phyloP scores from a whole-genome alignment of 257 asterid species.

The Solanum ossicruentum region DNA sequence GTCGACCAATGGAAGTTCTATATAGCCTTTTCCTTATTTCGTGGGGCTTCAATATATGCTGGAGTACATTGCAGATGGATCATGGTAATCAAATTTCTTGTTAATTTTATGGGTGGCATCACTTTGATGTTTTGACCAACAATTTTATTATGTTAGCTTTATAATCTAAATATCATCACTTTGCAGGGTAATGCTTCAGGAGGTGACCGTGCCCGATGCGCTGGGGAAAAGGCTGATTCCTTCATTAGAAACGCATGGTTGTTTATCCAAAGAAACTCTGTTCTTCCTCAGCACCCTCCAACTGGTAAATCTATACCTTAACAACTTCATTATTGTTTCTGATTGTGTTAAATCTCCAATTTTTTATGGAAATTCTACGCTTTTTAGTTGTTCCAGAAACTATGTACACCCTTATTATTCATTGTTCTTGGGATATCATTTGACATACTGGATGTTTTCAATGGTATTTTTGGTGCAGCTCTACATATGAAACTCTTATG shows the following conservation, averaged over 20 bases:
- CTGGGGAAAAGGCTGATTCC: conserved; percentile 60
- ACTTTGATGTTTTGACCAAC: not conserved
- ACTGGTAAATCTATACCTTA: conserved; percentile 25
- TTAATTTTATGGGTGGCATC: not conserved
- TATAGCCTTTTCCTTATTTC: conserved; percentile 81
- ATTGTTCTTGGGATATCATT: not conserved
- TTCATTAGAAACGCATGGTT: conserved; percentile 56
- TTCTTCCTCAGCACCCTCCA: conserved; percentile 63
- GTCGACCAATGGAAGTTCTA: conserved; percentile 79
- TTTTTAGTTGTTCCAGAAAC: not conserved
- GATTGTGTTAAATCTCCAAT: not conserved
- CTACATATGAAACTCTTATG: not conserved
- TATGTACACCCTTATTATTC: not conserved
- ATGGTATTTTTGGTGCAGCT: not conserved
- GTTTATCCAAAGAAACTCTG: conserved; percentile 48
- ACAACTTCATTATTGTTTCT: not conserved
- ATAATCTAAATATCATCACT: not conserved
- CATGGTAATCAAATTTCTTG: conserved; percentile 31
- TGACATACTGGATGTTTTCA: not conserved
- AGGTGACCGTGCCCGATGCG: conserved; percentile 75
- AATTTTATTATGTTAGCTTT: not conserved
- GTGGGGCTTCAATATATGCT: conserved; percentile 83
- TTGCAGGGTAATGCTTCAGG: conserved; percentile 94
- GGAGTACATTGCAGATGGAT: conserved; percentile 88
- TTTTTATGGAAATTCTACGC: not conserved